A percentile compares a stretch with the other conserved stretches of the same genome.
Evolutionary conservation across 164 flowering plant species (phyloP).

Genomic region (Nelumbo lutea): DNA sequence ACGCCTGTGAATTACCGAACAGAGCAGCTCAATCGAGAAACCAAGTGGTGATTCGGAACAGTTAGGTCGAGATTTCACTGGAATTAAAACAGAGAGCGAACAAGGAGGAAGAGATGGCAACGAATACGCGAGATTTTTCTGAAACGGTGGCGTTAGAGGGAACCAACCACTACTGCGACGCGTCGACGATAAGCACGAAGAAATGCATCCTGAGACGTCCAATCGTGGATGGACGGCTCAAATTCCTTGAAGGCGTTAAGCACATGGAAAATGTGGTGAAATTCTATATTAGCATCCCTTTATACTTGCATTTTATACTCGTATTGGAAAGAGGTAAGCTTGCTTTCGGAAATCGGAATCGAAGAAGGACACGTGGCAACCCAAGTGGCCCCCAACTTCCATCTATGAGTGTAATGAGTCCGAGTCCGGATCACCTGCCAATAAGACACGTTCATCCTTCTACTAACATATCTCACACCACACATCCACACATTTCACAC

Average conservation of each 20-base stretch:
- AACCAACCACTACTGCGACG: not conserved
- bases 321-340: too few species aligned
- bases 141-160: not conserved
- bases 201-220: constrained; percentile 1
- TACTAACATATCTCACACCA: too few species aligned
- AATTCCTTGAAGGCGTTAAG: not conserved
- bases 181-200: constrained; percentile 12
- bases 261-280: too few species aligned
- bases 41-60: not conserved
- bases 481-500: too few species aligned
- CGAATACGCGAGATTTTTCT: not conserved
- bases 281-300: too few species aligned
- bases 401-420: too few species aligned
- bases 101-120: not conserved
- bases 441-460: too few species aligned
- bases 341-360: too few species aligned
- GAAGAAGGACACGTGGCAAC: too few species aligned
- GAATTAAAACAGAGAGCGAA: not conserved
- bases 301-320: too few species aligned
- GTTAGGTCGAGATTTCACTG: not conserved
- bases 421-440: too few species aligned
- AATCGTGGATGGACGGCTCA: constrained; percentile 6
- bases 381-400: too few species aligned
- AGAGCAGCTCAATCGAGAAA: not conserved
- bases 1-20: not conserved